phyloP scores from a whole-genome alignment of 2,329 filamentous ascomycete species.

The Xylariales sp. region DNA sequence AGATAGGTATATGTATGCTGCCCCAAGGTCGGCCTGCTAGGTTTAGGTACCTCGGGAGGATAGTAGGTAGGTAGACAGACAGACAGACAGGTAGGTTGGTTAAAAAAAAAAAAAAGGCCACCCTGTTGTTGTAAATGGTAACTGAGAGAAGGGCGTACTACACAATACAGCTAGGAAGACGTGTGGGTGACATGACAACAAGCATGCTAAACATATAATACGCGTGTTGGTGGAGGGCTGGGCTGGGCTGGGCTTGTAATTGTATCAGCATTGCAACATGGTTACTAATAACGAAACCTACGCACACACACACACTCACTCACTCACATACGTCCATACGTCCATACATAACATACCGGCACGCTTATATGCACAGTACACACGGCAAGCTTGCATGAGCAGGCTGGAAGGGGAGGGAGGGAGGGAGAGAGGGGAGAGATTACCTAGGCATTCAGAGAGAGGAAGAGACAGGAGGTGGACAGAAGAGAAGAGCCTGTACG shows the following conservation, averaged over 20 bases:
- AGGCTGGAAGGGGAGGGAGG: too few relatives aligned
- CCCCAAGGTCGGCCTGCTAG: neutral
- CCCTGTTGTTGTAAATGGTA: neutral
- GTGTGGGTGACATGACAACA: constrained; percentile 31
- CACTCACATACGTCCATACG: neutral
- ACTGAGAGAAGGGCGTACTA: constrained; percentile 3
- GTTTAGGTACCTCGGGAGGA: neutral
- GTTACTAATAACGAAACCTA: constrained; percentile 31
- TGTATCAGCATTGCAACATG: constrained; percentile 35
- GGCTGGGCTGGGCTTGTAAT: constrained; percentile 27
- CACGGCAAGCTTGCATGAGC: neutral
- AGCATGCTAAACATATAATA: constrained; percentile 17
- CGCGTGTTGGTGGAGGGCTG: constrained; percentile 27
- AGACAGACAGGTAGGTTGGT: too few relatives aligned
- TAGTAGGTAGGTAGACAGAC: neutral
- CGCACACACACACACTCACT: constrained; percentile 2
- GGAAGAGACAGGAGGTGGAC: too few relatives aligned
- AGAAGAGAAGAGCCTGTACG: constrained; percentile 10
- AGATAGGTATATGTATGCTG: neutral
- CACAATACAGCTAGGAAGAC: constrained; percentile 1
- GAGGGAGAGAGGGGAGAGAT: too few relatives aligned
- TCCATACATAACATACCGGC: constrained; percentile 4
- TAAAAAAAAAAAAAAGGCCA: neutral
- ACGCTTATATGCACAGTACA: constrained; percentile 8
- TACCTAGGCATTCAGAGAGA: too few relatives aligned